Evolutionary conservation across 306 rosid species (phyloP).

Genomic region (Cucurbita ficifolia): DNA sequence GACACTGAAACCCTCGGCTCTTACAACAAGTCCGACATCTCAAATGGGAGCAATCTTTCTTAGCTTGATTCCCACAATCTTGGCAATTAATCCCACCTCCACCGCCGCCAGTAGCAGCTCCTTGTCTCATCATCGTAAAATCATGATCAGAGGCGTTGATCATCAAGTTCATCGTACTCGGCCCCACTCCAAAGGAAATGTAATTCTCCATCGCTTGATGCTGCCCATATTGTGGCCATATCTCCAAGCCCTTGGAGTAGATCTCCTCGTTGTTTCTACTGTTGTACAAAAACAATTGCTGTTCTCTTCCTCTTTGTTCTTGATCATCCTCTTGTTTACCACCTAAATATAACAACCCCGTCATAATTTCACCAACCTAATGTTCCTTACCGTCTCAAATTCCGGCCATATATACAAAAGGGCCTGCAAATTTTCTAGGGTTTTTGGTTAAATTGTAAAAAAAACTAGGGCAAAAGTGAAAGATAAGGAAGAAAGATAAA

Average conservation of each 20-base stretch:
- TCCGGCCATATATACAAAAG: neutral
- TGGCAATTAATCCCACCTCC: slow-evolving; percentile 42
- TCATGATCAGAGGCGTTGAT: slow-evolving; percentile 32
- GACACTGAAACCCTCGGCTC: slow-evolving; percentile 67
- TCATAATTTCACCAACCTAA: slow-evolving; percentile 15
- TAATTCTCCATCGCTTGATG: slow-evolving; percentile 22
- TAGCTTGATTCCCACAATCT: slow-evolving; percentile 64
- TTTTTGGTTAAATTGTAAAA: neutral
- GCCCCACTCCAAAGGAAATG: slow-evolving; percentile 52
- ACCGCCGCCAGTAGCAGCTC: slow-evolving; percentile 12
- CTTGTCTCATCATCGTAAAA: slow-evolving; percentile 33
- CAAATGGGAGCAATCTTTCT: slow-evolving; percentile 48
- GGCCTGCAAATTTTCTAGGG: neutral
- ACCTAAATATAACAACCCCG: slow-evolving; percentile 50
- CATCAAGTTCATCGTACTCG: slow-evolving; percentile 17
- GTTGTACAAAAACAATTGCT: slow-evolving; percentile 16
- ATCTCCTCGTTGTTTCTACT: slow-evolving; percentile 36
- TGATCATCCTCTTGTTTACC: slow-evolving; percentile 14
- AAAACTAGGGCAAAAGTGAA: neutral
- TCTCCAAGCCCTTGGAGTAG: slow-evolving; percentile 40
- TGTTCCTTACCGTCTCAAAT: neutral
- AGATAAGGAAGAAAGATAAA: neutral
- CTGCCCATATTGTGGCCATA: slow-evolving; percentile 34
- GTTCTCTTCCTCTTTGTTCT: slow-evolving; percentile 12
- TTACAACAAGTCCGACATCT: slow-evolving; percentile 63